Base-by-base conservation (phyloP, 768 basidiomycete species). In the Austroboletus eburneus region DNA sequence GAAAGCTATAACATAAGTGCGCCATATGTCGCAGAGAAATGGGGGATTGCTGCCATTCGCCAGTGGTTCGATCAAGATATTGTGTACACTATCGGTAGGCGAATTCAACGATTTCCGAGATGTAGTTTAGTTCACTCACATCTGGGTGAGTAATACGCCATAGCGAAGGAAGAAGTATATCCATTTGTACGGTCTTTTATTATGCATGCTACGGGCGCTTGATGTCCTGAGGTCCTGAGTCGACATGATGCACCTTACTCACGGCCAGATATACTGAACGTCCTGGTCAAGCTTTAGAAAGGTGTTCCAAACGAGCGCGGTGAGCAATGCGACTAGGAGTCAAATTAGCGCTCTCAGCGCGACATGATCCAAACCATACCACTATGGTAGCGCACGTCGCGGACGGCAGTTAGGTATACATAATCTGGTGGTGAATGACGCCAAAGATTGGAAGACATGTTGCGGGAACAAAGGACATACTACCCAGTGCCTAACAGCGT, bases 161-260 rank as follows among this genome's bases (percentile, higher is more conserved):
- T 65, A 65, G n/a, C 52, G 63, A 49, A 64, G 48, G 36, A 58
- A 55, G n/a, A 63, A 30, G 22, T 63, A 63, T 13, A 61, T n/a
- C 67, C 68, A 68, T 43, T 64, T 69, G 23, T 60, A 51, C 4
- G 45, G 42, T 8, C 35, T 57, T n/a, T n/a, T 40, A 16, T 52
- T 52, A 12, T 42, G 49, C 50, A 64, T 65, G 14, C 63, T 68
- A 29, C 16, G 13, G 22, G 5, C 16, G 14, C n/a, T n/a, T n/a
- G n/a, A n/a, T n/a, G n/a, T n/a, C n/a, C n/a, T n/a, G n/a, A n/a
- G n/a, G n/a, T n/a, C n/a, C n/a, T n/a, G n/a, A n/a, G n/a, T n/a
- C n/a, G n/a, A n/a, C n/a, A n/a, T n/a, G n/a, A n/a, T n/a, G 27
- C 4, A 16, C 2, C 17, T 9, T n/a, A 49, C 66, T 55, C 22